Conservation (phyloP, 805 yeast species). For the Isabelozyma rhagii region DNA sequence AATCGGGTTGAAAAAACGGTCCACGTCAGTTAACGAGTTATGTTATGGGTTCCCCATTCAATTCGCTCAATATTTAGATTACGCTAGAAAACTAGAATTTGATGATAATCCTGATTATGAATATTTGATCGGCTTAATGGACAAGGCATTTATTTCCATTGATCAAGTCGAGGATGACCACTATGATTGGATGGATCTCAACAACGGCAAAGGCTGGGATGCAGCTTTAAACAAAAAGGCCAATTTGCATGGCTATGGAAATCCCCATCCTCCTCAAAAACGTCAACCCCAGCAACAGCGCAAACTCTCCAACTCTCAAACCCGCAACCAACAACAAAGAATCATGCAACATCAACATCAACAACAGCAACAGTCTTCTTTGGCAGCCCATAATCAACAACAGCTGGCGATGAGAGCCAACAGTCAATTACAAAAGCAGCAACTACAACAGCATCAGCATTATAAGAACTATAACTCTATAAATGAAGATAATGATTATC, state of each 20-base stretch:
- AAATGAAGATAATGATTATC: slow-evolving; percentile 26
- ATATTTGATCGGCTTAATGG: slow-evolving; percentile 72
- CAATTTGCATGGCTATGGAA: slow-evolving; percentile 93
- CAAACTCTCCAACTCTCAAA: slow-evolving; percentile 3
- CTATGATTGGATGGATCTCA: slow-evolving; percentile 97
- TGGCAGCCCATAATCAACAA: slow-evolving; percentile 4
- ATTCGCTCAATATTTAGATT: slow-evolving; percentile 86
- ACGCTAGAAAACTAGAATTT: slow-evolving; percentile 83
- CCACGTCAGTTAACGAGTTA: slow-evolving; percentile 80
- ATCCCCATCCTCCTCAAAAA: slow-evolving; percentile 70
- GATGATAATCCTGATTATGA: slow-evolving; percentile 96
- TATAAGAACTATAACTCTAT: neutral
- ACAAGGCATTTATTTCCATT: slow-evolving; percentile 70
- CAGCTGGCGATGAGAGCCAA: slow-evolving; percentile 6
- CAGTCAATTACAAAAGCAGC: slow-evolving; percentile 1
- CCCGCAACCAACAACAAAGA: slow-evolving; percentile 10
- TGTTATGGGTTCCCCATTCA: slow-evolving; percentile 90
- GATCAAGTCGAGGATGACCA: slow-evolving; percentile 79
- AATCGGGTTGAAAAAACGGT: slow-evolving; percentile 93
- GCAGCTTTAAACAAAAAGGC: slow-evolving; percentile 85
- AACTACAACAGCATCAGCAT: neutral
- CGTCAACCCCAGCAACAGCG: slow-evolving; percentile 2
- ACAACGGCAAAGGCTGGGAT: slow-evolving; percentile 97
- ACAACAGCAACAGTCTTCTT: slow-evolving; percentile 9
- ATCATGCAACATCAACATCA: slow-evolving; percentile 7